Base-by-base conservation (phyloP, 345 rosid species). In the Melastoma malabathricum region DNA sequence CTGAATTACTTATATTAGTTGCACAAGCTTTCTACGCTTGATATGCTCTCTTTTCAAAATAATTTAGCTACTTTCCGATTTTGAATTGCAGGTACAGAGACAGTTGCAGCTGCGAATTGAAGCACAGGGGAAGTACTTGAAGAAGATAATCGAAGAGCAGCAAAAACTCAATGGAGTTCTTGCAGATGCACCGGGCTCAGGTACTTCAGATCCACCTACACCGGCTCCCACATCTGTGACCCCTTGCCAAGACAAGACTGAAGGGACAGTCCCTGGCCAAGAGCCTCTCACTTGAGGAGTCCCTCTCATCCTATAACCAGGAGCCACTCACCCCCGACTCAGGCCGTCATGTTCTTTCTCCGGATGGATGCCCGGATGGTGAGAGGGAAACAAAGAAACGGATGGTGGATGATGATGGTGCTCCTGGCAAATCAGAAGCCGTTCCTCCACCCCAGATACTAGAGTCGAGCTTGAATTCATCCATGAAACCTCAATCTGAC, bases 141-240 rank as follows among this genome's bases (percentile, higher is more conserved):
- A 92, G 78, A 92, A 87, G 82, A 92, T 92, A 66, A 92, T 92
- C 31, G 96, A 92, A 75, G 98, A 92, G 83, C 96, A 92, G 64
- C 94, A 89, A 19, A 77, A 82, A 50, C 81, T 92, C 2, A 80
- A 83, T 57, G 95, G 93, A 44, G 80, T 60, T 46, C 80, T 87
- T 46, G 67, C 70, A 25, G 93, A 92, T 55, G 66, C 65, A 15
- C 78, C 80, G 15, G 74, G 63, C 5, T 57, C 79, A 8, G 81
- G 60, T 25, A 59, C 48, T 15, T 65, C 83, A 5, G 84, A 84
- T 57, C 98, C 95, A 27, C 78, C 86, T 61, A 92, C 96, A 34
- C 98, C 95, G 44, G 93, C 75, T 16, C 89, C 96, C 53, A 82
- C 79, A 56, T 77, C 89, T 2, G 96, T 87, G 76, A 70, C 81